phyloP scores from a whole-genome alignment of 2,329 filamentous ascomycete genomes.

The Neofusicoccum parvum region DNA sequence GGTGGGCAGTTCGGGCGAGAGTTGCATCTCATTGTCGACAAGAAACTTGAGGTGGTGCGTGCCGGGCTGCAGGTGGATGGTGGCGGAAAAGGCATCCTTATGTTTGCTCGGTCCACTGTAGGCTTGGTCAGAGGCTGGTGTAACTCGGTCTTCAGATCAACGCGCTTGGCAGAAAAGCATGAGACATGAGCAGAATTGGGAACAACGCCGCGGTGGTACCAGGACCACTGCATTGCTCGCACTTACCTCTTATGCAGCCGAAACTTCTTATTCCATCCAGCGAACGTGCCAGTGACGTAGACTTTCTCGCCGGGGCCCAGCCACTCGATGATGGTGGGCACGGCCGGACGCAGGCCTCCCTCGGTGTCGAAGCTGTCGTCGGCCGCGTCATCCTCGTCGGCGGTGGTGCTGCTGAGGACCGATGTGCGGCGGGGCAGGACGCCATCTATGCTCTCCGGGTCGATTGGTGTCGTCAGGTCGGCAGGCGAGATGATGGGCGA shows the following conservation, averaged over 20 bases:
- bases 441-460: conserved; percentile 49
- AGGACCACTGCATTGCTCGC: background rate
- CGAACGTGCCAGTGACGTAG: conserved; percentile 96
- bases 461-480: conserved; percentile 56
- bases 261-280: conserved; percentile 95
- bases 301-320: conserved; percentile 79
- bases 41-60: conserved; percentile 97
- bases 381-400: conserved; percentile 65
- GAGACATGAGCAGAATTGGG: conserved; percentile 1
- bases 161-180: background rate
- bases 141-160: conserved; percentile 4
- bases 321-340: conserved; percentile 88
- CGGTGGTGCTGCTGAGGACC: conserved; percentile 57
- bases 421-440: conserved; percentile 58
- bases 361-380: conserved; percentile 71
- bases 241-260: conserved; percentile 82
- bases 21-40: conserved; percentile 90
- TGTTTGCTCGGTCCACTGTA: conserved; percentile 44
- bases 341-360: conserved; percentile 73
- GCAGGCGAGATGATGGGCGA: conserved; percentile 82
- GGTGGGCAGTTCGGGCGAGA: conserved; percentile 82
- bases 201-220: background rate
- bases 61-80: conserved; percentile 82
- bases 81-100: conserved; percentile 69
- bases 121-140: conserved; percentile 18